Conservation (phyloP, 768 basidiomycete genomes). For the Mrakia hoshinonis region DNA sequence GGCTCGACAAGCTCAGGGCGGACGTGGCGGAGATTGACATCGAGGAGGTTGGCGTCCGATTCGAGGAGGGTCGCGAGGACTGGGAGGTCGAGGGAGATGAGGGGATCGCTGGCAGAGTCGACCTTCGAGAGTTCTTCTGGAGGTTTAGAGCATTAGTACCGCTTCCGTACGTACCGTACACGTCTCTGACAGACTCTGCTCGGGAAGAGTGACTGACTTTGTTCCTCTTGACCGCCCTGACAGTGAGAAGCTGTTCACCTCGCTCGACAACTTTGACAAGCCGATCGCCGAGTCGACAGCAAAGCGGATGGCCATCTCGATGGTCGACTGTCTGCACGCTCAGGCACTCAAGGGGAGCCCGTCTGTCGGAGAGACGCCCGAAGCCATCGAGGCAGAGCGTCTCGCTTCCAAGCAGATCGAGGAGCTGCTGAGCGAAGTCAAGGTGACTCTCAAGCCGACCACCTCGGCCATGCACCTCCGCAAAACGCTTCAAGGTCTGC, state of each 20-base stretch:
- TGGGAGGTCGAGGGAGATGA: conserved; percentile 9
- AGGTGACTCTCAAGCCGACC: conserved; percentile 1
- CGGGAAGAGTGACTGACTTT: background rate
- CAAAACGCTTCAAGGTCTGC: background rate
- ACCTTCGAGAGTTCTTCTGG: conserved; percentile 7
- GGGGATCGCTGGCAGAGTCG: background rate
- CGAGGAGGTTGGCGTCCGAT: conserved; percentile 1
- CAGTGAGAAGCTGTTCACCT: background rate
- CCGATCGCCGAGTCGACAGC: background rate
- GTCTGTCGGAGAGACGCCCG: background rate
- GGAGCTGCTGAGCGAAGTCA: background rate
- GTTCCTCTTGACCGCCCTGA: background rate
- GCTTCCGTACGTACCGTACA: background rate
- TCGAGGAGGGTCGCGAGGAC: background rate
- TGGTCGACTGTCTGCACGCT: conserved; percentile 3
- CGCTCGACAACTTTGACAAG: conserved; percentile 14
- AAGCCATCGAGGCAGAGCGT: background rate
- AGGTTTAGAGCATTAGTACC: background rate
- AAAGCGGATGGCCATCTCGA: background rate
- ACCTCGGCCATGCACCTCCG: background rate
- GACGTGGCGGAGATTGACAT: background rate
- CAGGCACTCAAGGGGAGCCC: background rate
- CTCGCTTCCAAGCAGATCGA: background rate
- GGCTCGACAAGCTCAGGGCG: background rate
- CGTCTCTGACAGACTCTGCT: background rate